phyloP scores from a whole-genome alignment of 768 basidiomycete species.

The Mycena pura region DNA sequence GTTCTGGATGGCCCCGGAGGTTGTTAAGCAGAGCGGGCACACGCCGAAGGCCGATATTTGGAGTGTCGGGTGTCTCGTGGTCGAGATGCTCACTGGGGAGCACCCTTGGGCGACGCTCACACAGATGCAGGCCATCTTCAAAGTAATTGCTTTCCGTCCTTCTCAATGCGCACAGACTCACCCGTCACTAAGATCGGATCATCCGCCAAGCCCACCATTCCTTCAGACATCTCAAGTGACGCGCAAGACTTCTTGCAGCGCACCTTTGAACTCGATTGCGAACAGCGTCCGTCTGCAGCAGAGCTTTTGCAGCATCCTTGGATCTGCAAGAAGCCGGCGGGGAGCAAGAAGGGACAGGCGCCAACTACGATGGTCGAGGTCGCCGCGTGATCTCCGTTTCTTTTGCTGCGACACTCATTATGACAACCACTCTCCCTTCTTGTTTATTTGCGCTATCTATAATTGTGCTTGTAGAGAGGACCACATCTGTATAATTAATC shows the following conservation, averaged over 20 bases:
- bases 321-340: constrained; percentile 51
- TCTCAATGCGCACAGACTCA: background rate
- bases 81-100: constrained; percentile 96
- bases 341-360: constrained; percentile 31
- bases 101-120: constrained; percentile 95
- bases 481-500: constrained; percentile 23
- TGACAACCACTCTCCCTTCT: background rate
- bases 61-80: constrained; percentile 93
- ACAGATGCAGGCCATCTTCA: constrained; percentile 99
- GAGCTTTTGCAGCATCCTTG: constrained; percentile 80
- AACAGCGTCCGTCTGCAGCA: constrained; percentile 78
- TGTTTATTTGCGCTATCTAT: constrained; percentile 22
- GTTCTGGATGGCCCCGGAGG: constrained; percentile 99
- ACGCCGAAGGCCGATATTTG: constrained; percentile 95
- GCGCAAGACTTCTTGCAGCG: constrained; percentile 85
- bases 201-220: constrained; percentile 84
- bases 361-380: constrained; percentile 9
- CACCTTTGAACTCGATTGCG: constrained; percentile 88
- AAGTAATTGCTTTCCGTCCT: constrained; percentile 52
- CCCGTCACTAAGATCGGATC: constrained; percentile 80
- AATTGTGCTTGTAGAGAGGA: constrained; percentile 20
- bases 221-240: constrained; percentile 88
- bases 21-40: constrained; percentile 94
- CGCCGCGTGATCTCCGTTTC: constrained; percentile 12
- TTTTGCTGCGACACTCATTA: background rate